These are phyloP conservation scores for Fusarium concolor DNA, from an alignment of 2,329 filamentous ascomycete species.

Conservation along the genomic window DNA sequence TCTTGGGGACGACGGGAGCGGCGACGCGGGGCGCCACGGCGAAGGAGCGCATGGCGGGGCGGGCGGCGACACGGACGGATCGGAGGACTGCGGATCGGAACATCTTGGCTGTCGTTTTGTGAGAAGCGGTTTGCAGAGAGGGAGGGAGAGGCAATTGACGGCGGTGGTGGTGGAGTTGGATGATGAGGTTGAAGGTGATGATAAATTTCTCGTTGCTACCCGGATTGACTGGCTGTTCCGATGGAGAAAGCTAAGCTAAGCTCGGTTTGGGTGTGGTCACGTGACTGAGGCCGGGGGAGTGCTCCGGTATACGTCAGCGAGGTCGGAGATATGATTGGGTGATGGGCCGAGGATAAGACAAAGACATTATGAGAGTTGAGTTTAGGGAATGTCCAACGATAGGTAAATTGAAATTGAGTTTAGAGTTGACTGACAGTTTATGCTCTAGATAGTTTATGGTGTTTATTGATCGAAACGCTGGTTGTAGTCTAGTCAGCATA, in stretches of 20 bases:
- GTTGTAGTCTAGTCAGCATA: constrained; percentile 39
- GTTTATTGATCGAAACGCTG: neutral
- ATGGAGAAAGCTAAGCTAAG: constrained; percentile 43
- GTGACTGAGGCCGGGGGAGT: constrained; percentile 28
- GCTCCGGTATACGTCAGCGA: constrained; percentile 37
- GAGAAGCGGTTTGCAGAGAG: neutral
- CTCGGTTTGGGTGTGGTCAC: constrained; percentile 39
- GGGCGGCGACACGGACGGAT: constrained; percentile 66
- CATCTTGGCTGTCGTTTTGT: constrained; percentile 66
- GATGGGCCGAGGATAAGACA: constrained; percentile 24
- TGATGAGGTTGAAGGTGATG: constrained; percentile 45
- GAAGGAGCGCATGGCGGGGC: constrained; percentile 69
- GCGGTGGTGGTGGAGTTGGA: constrained; percentile 20
- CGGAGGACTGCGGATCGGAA: constrained; percentile 89
- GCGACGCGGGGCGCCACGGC: constrained; percentile 68
- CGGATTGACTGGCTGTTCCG: constrained; percentile 46
- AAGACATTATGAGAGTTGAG: neutral
- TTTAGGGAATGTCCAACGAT: neutral
- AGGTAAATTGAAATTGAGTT: neutral
- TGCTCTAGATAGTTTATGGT: neutral
- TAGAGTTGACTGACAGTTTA: neutral
- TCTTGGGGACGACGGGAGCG: constrained; percentile 69
- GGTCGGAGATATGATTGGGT: constrained; percentile 18
- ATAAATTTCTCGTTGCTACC: constrained; percentile 60
- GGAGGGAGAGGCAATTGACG: constrained; percentile 32